Evolutionary conservation across 129 eudicot genomes (phyloP), one percentile per base, ranked within the genome.

Genomic region (Tagetes patula): DNA sequence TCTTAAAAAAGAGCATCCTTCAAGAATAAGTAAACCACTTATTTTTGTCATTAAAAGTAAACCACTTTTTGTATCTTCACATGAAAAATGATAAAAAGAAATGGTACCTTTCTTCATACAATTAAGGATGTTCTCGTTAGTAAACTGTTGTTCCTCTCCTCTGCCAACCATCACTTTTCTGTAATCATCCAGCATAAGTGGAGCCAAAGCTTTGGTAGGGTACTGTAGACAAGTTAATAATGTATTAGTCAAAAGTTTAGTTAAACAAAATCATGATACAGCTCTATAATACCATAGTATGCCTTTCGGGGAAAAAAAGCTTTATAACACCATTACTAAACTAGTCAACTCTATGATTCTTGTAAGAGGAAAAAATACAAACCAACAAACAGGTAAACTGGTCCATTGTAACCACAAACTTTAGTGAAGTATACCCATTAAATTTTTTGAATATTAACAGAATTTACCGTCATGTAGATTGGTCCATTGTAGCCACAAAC

Each of bases 401-500:
- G 27, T 20, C 27, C 27, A 20, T 20, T 20, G 27, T 20, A 20
- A 20, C 27, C 27, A 20, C 27, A 20, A 20, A 20, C 27, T 20
- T 20, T 20, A 20, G 27, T 20, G 27, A 20, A 20, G 27, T 63
- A 37, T 58, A 27, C 79, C 9, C 33, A 46, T 9, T 20, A 5
- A 49, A 71, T 59, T 64, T 12, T 27, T 79, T 4, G 59, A 76
- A 67, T 12, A 68, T 48, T 55, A 43, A 38, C 39, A 1, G 20
- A 65, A 54, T 40, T 82, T 94, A 94, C 98, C 93, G 98, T 94
- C 98, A 94, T 94, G 82, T 84, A 94, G 58, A 94, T 90, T 20
- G 98, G 98, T 61, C 98, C 98, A 14, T 56, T 80, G 72, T 87
- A 94, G 31, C 98, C 98, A 77, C 98, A 94, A 69, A 94, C 98